Conservation (phyloP, 2,329 filamentous ascomycete genomes). For the Ophiosphaerella narmari region DNA sequence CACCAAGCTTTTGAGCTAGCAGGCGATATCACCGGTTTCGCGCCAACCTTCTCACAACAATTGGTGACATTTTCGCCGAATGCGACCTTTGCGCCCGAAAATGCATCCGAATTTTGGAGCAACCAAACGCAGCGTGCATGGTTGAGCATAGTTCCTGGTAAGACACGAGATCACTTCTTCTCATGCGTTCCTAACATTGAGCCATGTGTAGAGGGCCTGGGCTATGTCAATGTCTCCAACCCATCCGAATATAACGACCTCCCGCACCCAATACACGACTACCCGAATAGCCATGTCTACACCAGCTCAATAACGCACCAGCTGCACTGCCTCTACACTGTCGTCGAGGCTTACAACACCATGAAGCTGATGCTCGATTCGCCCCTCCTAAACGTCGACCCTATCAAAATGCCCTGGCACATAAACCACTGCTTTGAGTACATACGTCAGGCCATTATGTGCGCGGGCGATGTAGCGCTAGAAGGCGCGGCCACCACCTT, state of each 20-base stretch:
- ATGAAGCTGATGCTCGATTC: constrained; percentile 20
- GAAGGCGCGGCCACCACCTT: constrained; percentile 42
- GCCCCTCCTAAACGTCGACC: constrained; percentile 8
- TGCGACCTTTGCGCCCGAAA: constrained; percentile 31
- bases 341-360: constrained; percentile 39
- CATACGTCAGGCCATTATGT: constrained; percentile 41
- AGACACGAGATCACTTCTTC: neutral
- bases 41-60: constrained; percentile 40
- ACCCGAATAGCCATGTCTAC: constrained; percentile 33
- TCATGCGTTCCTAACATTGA: neutral
- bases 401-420: constrained; percentile 40
- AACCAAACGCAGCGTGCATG: constrained; percentile 36
- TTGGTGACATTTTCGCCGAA: constrained; percentile 34
- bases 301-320: constrained; percentile 43
- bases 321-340: constrained; percentile 41
- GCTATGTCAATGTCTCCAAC: constrained; percentile 36
- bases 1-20: constrained; percentile 27
- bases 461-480: constrained; percentile 39
- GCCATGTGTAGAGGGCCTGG: constrained; percentile 30
- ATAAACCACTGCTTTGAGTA: constrained; percentile 44
- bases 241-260: constrained; percentile 30
- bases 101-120: constrained; percentile 37
- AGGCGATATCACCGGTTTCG: constrained; percentile 40
- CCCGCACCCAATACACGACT: constrained; percentile 39
- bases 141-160: constrained; percentile 40